phyloP scores from a whole-genome alignment of 768 basidiomycete species.

The Gloeophyllum trabeum region DNA sequence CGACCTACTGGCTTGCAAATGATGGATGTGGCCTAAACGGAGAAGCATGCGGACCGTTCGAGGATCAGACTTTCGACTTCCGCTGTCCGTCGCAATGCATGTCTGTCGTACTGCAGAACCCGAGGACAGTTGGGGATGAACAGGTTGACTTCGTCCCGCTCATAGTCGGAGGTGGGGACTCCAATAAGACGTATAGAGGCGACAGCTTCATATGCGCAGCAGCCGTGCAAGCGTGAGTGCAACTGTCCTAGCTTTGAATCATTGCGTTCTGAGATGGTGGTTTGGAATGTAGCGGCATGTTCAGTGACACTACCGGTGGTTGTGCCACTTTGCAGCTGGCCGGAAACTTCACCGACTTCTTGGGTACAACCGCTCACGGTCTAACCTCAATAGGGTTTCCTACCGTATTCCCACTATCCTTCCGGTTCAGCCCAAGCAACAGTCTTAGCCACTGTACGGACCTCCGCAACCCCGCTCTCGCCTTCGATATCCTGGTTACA shows the following conservation, averaged over 20 bases:
- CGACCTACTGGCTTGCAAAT: constrained; percentile 59
- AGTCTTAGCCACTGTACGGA: constrained; percentile 58
- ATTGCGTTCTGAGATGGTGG: neutral
- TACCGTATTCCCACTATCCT: constrained; percentile 64
- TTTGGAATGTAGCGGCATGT: no score
- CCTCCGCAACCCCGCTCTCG: constrained; percentile 56
- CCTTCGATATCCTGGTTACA: constrained; percentile 60
- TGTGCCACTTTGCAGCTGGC: constrained; percentile 59
- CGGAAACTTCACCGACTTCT: constrained; percentile 65
- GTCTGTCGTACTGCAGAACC: constrained; percentile 55
- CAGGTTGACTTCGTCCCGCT: constrained; percentile 60
- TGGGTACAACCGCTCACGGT: constrained; percentile 47
- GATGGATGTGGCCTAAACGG: constrained; percentile 72
- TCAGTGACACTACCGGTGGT: constrained; percentile 58
- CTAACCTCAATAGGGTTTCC: constrained; percentile 67
- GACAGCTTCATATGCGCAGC: constrained; percentile 82
- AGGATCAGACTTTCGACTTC: constrained; percentile 52
- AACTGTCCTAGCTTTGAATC: no score
- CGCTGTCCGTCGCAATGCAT: constrained; percentile 72
- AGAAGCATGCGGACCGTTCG: constrained; percentile 49
- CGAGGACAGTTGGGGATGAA: constrained; percentile 58
- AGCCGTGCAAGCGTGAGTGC: constrained; percentile 65
- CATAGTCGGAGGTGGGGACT: constrained; percentile 80
- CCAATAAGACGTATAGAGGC: constrained; percentile 60
- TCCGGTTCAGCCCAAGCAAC: constrained; percentile 36